Percentiles rank a stretch among this genome's conserved stretches.
phyloP scores from a whole-genome alignment of 495 filamentous ascomycete genomes.

The Neurospora cerealis region DNA sequence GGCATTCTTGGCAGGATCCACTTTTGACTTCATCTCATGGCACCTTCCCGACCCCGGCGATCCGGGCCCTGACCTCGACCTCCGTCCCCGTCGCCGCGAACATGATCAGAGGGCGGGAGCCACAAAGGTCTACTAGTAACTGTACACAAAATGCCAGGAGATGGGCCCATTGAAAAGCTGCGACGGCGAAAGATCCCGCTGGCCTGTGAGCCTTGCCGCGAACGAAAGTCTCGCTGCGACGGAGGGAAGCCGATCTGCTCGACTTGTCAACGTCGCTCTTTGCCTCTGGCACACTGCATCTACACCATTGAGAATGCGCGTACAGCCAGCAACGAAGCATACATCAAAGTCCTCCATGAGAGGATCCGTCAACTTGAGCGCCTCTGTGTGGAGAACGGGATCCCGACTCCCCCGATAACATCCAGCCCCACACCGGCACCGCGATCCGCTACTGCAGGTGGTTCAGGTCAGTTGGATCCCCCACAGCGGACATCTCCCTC shows the following conservation, averaged over 20 bases:
- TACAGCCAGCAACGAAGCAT: constrained; percentile 29
- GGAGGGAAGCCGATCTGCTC: constrained; percentile 37
- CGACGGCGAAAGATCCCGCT: constrained; percentile 11
- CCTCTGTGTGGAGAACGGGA: constrained; percentile 21
- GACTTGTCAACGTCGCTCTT: constrained; percentile 27
- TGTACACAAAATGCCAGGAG: not conserved
- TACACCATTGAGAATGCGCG: constrained; percentile 28
- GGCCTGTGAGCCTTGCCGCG: constrained; percentile 33
- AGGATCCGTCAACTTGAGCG: constrained; percentile 31
- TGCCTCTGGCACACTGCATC: constrained; percentile 26
- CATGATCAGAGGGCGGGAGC: not conserved
- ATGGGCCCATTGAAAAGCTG: not conserved
- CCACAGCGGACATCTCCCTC: not conserved
- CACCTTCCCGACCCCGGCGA: not conserved
- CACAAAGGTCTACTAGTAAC: not conserved
- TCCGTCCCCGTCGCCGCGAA: not conserved
- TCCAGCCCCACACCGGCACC: constrained; percentile 1
- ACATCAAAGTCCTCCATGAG: constrained; percentile 28
- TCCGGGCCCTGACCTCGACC: not conserved
- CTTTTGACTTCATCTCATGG: not conserved
- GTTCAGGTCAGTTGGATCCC: not conserved
- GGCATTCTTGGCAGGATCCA: not conserved
- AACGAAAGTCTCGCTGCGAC: constrained; percentile 35
- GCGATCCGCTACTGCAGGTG: not conserved
- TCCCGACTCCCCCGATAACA: constrained; percentile 13